Conservation (phyloP, 2,329 filamentous ascomycete genomes). For the Xylariaceae sp. region DNA sequence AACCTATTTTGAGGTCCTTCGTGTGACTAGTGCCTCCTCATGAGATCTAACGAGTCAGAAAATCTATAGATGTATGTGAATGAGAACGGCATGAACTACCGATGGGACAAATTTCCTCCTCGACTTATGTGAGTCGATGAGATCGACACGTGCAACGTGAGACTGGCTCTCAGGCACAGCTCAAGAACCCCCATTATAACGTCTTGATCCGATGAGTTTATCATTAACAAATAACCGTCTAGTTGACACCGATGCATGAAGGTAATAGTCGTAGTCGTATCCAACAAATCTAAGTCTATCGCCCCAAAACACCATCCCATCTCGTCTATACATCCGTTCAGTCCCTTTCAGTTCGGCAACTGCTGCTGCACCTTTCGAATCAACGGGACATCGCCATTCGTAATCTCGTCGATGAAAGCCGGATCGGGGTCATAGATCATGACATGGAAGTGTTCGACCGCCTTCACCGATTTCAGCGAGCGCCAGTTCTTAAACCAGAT, state of each 20-base stretch:
- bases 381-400: constrained; percentile 66
- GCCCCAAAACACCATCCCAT: neutral
- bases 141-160: constrained; percentile 64
- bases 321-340: too few species aligned
- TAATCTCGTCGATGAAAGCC: constrained; percentile 64
- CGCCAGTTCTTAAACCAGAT: constrained; percentile 90
- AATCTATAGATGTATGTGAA: too few species aligned
- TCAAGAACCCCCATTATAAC: too few species aligned
- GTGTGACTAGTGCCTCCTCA: too few species aligned
- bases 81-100: too few species aligned
- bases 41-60: too few species aligned
- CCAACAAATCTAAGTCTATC: constrained; percentile 5
- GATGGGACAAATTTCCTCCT: too few species aligned
- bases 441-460: constrained; percentile 91
- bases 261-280: neutral
- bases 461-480: constrained; percentile 75
- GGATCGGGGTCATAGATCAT: constrained; percentile 76
- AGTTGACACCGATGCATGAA: too few species aligned
- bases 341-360: too few species aligned
- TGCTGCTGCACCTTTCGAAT: constrained; percentile 38
- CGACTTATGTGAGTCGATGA: constrained; percentile 60
- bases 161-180: constrained; percentile 38
- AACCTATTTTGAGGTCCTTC: too few species aligned
- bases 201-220: too few species aligned
- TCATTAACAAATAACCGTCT: too few species aligned